Base-by-base conservation (phyloP, 108 stramenopile species). In the Conticribra weissflogii region DNA sequence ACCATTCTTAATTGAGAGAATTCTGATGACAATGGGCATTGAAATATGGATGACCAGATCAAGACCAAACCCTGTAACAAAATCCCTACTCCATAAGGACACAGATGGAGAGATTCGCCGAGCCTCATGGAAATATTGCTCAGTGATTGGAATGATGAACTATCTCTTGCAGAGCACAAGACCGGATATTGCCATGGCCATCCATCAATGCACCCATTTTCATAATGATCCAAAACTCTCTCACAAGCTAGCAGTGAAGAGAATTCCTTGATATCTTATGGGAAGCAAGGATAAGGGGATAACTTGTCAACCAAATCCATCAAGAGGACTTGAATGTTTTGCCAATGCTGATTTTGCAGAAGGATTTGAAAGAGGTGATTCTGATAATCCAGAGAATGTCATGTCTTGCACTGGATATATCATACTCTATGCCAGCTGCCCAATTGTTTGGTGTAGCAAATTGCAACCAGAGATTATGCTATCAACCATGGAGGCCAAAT, bases 341-440 rank as follows among this genome's bases (percentile, higher is more conserved):
- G 83, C 63, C 3, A 81, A 85, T 71, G 81, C 81, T 16, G 81
- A 82, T 53, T 84, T 82, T 54, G 66, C 65, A 28, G 86, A 83
- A 4, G 59, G 63, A 22, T 82, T 81, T 72, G 48, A 64, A 54
- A 4, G 31, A 41, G 64, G 65, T 17, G 29, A 69, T 50, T 19
- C n/a, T 27, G 4, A 54, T 9, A 64, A 76, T 51, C 70, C 69
- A 1, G 54, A 71, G 32, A 59, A 19, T n/a, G 50, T 71, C 2
- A 24, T 52, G 22, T 53, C 59, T 1, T 14, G 69, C 0, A 60
- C 69, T 17, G 69, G 59, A 54, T 71, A 32, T 61, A 52, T 54
- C 0, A 52, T 71, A 31, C 19, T 53, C 23, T 34, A 59, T 46
- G 36, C 56, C 27, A 30, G 60, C 46, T 65, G 72, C 54, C 72